Conservation (phyloP, 768 basidiomycete species). For the Crucibulum laeve region DNA sequence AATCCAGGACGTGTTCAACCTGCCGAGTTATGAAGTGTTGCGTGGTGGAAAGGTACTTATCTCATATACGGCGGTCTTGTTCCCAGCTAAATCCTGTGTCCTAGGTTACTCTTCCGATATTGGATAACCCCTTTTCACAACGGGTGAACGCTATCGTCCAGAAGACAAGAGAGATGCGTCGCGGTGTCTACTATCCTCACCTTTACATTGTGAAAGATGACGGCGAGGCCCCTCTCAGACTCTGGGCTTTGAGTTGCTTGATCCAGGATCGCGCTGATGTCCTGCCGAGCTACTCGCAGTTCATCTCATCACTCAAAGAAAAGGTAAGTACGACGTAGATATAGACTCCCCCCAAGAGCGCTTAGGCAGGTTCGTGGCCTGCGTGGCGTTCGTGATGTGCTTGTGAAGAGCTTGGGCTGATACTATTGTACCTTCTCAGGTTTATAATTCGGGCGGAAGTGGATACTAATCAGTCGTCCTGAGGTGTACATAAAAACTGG, state of each 20-base stretch:
- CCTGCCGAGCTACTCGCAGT: conserved; percentile 94
- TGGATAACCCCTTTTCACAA: conserved; percentile 95
- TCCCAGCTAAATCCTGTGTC: conserved; percentile 2
- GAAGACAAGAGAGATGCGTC: conserved; percentile 91
- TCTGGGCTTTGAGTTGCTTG: conserved; percentile 93
- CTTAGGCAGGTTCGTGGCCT: conserved; percentile 1
- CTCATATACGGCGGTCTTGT: not conserved
- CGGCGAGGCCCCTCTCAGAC: conserved; percentile 87
- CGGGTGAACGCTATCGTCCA: conserved; percentile 91
- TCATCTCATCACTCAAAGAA: conserved; percentile 84
- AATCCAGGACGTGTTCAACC: conserved; percentile 89
- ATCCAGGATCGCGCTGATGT: conserved; percentile 96
- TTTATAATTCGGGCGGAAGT: conserved; percentile 18
- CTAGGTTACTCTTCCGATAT: conserved; percentile 80
- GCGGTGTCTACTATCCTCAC: conserved; percentile 90
- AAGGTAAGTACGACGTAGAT: conserved; percentile 54
- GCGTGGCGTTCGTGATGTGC: not conserved
- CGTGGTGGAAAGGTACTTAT: conserved; percentile 83
- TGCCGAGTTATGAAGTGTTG: conserved; percentile 82
- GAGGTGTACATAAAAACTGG: too few species aligned
- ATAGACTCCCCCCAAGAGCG: not conserved
- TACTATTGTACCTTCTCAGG: conserved; percentile 13
- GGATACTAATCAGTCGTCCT: too few species aligned
- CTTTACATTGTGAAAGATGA: conserved; percentile 98
- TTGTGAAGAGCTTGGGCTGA: not conserved